These are phyloP conservation scores for Populus hybrid DNA, from an alignment of 441 rosid species.

Conservation along the genomic window DNA sequence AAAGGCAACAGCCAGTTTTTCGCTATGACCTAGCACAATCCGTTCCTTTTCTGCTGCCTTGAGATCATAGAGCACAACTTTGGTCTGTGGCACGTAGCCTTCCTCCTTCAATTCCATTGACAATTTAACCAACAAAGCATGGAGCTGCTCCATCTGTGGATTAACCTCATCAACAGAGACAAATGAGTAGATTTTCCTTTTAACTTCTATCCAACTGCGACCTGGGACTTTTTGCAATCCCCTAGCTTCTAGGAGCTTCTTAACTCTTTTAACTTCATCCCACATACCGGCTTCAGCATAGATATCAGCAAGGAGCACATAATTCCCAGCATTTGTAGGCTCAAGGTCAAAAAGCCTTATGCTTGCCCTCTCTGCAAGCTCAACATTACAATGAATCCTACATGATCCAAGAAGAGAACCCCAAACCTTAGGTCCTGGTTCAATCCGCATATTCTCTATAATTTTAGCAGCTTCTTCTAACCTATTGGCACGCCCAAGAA, in stretches of 20 bases:
- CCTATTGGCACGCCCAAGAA: slow-evolving; percentile 48
- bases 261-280: slow-evolving; percentile 39
- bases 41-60: slow-evolving; percentile 68
- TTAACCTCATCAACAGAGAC: slow-evolving; percentile 67
- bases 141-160: slow-evolving; percentile 62
- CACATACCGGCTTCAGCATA: slow-evolving; percentile 49
- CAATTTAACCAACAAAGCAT: slow-evolving; percentile 56
- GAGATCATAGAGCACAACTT: slow-evolving; percentile 78
- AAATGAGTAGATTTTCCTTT: slow-evolving; percentile 54
- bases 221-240: slow-evolving; percentile 43
- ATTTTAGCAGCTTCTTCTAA: slow-evolving; percentile 40
- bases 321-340: slow-evolving; percentile 49
- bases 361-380: slow-evolving; percentile 39
- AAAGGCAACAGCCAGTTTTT: slow-evolving; percentile 81
- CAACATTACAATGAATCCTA: slow-evolving; percentile 38
- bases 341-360: slow-evolving; percentile 40
- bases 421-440: slow-evolving; percentile 45
- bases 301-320: slow-evolving; percentile 44
- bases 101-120: slow-evolving; percentile 75
- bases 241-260: slow-evolving; percentile 34
- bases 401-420: slow-evolving; percentile 50
- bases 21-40: slow-evolving; percentile 80
- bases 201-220: slow-evolving; percentile 45
- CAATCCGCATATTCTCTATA: slow-evolving; percentile 51
- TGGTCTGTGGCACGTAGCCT: slow-evolving; percentile 73